Conservation (phyloP, 306 rosid species). For the Sicyos edulis region DNA sequence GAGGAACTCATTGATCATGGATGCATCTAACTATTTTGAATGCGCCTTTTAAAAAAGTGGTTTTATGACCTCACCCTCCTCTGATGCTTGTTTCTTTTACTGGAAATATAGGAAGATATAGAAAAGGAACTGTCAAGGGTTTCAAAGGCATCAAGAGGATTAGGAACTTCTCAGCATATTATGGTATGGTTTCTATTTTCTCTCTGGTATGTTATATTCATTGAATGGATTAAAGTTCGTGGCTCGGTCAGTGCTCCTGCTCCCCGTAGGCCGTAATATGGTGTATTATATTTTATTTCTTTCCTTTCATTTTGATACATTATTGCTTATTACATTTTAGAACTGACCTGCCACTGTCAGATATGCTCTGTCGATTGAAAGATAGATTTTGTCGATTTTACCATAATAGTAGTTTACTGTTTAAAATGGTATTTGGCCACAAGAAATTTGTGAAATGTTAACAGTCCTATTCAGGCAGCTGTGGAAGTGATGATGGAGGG, state of each 20-base stretch:
- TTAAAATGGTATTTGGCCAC: background rate
- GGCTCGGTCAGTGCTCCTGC: background rate
- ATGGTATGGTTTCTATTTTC: slow-evolving; percentile 39
- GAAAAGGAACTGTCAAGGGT: slow-evolving; percentile 71
- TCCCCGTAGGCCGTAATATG: background rate
- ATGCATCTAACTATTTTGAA: slow-evolving; percentile 20
- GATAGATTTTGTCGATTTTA: background rate
- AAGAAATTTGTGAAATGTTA: too few species aligned
- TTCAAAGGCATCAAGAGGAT: slow-evolving; percentile 59
- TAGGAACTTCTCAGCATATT: slow-evolving; percentile 64
- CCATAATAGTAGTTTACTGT: background rate
- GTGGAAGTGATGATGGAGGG: too few species aligned
- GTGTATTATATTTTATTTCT: background rate
- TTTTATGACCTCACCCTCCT: slow-evolving; percentile 13
- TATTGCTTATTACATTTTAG: background rate
- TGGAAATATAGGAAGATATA: slow-evolving; percentile 71
- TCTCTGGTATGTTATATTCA: slow-evolving; percentile 15
- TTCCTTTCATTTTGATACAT: background rate
- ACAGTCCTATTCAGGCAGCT: too few species aligned
- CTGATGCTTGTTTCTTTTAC: slow-evolving; percentile 14
- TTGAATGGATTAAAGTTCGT: background rate
- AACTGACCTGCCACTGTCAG: background rate
- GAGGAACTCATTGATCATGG: slow-evolving; percentile 5
- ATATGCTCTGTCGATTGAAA: background rate
- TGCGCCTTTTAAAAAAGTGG: slow-evolving; percentile 2